Percentiles rank a stretch among this genome's conserved stretches.
phyloP scores from a whole-genome alignment of 2,329 filamentous ascomycete genomes.

The Colletotrichum godetiae region DNA sequence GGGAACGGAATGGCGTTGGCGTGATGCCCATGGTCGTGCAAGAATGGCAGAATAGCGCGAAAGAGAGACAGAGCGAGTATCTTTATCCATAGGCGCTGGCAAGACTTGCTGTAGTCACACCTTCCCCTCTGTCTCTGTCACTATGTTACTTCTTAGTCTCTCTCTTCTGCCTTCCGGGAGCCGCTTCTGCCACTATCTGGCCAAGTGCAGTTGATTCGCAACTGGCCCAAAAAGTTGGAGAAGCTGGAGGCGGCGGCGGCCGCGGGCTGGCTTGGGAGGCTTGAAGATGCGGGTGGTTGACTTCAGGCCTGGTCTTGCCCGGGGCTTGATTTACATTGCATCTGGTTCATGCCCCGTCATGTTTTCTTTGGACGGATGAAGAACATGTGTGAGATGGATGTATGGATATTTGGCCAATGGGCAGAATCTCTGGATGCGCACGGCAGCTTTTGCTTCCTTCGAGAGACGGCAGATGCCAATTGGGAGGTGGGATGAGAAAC shows the following conservation, averaged over 20 bases:
- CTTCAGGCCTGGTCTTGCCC: neutral
- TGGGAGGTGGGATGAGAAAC: neutral
- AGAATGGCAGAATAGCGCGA: neutral
- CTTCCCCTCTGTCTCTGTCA: neutral
- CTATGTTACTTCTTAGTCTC: neutral
- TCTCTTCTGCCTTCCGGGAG: neutral
- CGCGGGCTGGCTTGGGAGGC: neutral
- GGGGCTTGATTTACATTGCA: neutral
- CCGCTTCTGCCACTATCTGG: neutral
- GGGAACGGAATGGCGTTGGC: neutral
- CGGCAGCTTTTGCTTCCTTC: neutral
- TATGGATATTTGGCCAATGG: neutral
- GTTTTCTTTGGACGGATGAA: neutral
- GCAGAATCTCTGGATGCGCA: neutral
- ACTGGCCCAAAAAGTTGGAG: neutral
- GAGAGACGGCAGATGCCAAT: neutral
- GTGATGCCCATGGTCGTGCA: slow-evolving; percentile 7
- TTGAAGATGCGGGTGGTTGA: neutral
- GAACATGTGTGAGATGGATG: neutral
- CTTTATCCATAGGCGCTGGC: neutral
- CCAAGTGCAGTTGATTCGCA: neutral
- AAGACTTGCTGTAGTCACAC: slow-evolving; percentile 22
- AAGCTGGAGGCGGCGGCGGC: neutral
- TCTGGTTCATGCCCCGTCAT: neutral
- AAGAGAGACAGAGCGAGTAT: slow-evolving; percentile 3